Evolutionary conservation across 2,329 filamentous ascomycete genomes (phyloP).

Genomic region (Sclerotinia spermophila): DNA sequence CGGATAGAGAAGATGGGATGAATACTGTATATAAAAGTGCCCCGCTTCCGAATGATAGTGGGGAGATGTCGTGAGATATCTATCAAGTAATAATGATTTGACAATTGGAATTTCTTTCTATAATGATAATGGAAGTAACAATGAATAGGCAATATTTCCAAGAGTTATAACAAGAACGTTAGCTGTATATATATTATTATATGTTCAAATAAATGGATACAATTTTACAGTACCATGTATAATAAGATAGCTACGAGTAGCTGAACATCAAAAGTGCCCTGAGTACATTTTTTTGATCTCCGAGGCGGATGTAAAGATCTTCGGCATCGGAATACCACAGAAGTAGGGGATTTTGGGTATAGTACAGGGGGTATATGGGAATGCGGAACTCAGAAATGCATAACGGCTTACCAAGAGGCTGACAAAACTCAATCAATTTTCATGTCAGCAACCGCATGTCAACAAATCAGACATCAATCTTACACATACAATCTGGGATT

Average conservation of each 20-base stretch:
- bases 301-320: neutral
- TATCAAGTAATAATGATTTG: neutral
- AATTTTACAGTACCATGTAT: neutral
- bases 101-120: neutral
- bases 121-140: neutral
- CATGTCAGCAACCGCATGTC: conserved; percentile 24
- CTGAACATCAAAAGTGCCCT: neutral
- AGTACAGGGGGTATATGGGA: neutral
- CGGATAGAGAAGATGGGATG: conserved; percentile 5
- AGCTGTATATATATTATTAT: neutral
- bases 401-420: conserved; percentile 17
- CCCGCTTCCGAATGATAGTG: conserved; percentile 15
- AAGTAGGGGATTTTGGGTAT: neutral
- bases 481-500: neutral
- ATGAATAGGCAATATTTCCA: neutral
- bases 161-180: neutral
- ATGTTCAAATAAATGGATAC: neutral
- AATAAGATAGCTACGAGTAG: too few species aligned
- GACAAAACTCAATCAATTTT: conserved; percentile 20
- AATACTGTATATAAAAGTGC: conserved; percentile 13
- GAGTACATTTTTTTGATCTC: neutral
- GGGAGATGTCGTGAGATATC: conserved; percentile 10
- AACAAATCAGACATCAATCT: neutral
- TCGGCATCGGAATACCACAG: neutral
- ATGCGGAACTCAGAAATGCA: neutral